These are phyloP conservation scores for Mycosphaerella sp. DNA, from an alignment of 2,329 filamentous ascomycete genomes.

Conservation along the genomic window DNA sequence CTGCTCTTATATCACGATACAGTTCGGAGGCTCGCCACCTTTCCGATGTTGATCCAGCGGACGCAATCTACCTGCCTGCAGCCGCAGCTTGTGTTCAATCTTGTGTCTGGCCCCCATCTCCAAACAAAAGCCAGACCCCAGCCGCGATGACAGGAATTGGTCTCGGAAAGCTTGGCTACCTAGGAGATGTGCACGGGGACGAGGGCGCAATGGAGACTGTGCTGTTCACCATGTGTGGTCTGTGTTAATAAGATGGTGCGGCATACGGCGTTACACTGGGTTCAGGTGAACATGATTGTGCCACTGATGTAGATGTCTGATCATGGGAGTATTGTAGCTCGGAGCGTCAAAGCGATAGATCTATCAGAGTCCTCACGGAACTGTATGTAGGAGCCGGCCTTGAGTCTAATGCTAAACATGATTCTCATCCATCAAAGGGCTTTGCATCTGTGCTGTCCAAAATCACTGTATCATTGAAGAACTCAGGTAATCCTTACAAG, in stretches of 20 bases:
- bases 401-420: not conserved
- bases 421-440: not conserved
- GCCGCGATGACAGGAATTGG: constrained; percentile 16
- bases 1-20: constrained; percentile 12
- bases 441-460: not conserved
- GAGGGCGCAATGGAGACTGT: constrained; percentile 12
- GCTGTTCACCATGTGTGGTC: constrained; percentile 19
- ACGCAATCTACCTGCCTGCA: constrained; percentile 22
- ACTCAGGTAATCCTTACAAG: not conserved
- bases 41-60: constrained; percentile 10
- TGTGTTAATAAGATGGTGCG: constrained; percentile 2
- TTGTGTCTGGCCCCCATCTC: constrained; percentile 14
- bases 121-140: constrained; percentile 20
- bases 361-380: not conserved
- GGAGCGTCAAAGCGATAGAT: not conserved
- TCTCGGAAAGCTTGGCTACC: constrained; percentile 17
- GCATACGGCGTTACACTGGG: not conserved
- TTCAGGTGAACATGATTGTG: not conserved
- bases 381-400: not conserved
- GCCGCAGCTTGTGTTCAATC: constrained; percentile 15
- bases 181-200: constrained; percentile 21
- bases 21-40: constrained; percentile 24
- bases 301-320: not conserved
- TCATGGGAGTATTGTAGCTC: not conserved
- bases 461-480: too few relatives aligned